Base-by-base conservation (phyloP, 768 basidiomycete genomes). In the Butyriboletus loyo region DNA sequence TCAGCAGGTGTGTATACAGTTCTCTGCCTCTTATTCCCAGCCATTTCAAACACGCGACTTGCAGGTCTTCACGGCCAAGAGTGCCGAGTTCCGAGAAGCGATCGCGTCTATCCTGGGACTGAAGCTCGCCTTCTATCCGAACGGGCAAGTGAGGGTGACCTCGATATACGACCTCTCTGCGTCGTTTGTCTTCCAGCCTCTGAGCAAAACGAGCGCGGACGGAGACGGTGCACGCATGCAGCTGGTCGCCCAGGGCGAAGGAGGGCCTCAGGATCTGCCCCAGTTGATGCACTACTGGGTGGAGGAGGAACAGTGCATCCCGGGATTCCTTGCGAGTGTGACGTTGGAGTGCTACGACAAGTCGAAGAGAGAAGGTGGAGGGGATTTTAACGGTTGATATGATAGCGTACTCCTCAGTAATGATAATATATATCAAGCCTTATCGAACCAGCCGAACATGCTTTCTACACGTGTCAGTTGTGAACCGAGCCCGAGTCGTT, bases 71-170 rank as follows among this genome's bases (percentile, higher is more conserved):
- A 73, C 78, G 0, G 82, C 84, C 31, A 98, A 97, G 68, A 85
- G 86, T 9, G 82, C 87, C 53, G 94, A 98, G 64, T 96, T 98
- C 75, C 83, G 90, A 35, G 91, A 95, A 65, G 86, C 93, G 7
- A 88, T 98, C 53, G 85, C 87, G 5, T 85, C 89, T 0, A 87
- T 98, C 44, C 80, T 98, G 0, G 96, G 95, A 7, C 85, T 93
- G 65, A 92, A 96, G 62, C 81, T 98, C 45, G 86, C 87, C 1
- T 97, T 98, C 66, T 90, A 90, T 64, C 89, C 88, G 15, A 92
- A 92, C 46, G 95, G 94, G 0, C 85, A 92, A 59, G 87, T 98
- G 44, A 81, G 90, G 21, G 84, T 97, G 54, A 95, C 93, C 5
- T 89, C 87, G n/a, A 79, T 91, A 60, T 98, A 87, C 72, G 94